Conservation (phyloP, 176 grass and related monocot genomes). For the Eremochloa ophiuroides region DNA sequence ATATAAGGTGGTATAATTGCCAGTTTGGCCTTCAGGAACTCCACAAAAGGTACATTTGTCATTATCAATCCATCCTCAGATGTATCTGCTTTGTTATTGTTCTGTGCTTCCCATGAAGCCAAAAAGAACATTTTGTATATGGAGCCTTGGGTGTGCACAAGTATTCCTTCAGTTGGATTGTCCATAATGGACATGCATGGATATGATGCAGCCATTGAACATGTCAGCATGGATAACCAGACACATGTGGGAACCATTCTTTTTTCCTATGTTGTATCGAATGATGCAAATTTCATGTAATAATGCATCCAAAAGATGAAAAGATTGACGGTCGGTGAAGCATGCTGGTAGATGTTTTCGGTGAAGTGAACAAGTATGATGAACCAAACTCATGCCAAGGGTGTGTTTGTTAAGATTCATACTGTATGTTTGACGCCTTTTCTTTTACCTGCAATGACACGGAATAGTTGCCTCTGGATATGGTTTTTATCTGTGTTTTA, state of each 20-base stretch:
- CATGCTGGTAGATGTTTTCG: slow-evolving; percentile 36
- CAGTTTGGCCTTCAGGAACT: neutral
- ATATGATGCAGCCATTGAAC: neutral
- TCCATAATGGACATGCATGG: slow-evolving; percentile 14
- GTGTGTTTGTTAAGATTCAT: slow-evolving; percentile 48
- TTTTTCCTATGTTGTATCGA: slow-evolving; percentile 14
- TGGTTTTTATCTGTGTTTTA: neutral
- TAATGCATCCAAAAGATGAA: slow-evolving; percentile 39
- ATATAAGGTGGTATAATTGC: neutral
- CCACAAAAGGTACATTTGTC: neutral
- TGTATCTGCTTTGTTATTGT: neutral
- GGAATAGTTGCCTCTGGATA: neutral
- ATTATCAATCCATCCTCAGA: slow-evolving; percentile 4
- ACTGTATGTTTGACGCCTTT: neutral
- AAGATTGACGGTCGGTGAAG: slow-evolving; percentile 47
- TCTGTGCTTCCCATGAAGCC: neutral
- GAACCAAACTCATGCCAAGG: slow-evolving; percentile 41
- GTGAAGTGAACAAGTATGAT: slow-evolving; percentile 53
- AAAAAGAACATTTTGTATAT: neutral
- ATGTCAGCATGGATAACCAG: neutral
- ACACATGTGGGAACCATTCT: slow-evolving; percentile 7
- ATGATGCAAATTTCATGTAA: slow-evolving; percentile 39
- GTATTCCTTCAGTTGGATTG: slow-evolving; percentile 12
- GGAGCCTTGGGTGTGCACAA: neutral
- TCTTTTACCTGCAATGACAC: neutral